These are phyloP conservation scores for Saccharomyces mikatae DNA, from an alignment of 805 yeast species.

Conservation along the genomic window DNA sequence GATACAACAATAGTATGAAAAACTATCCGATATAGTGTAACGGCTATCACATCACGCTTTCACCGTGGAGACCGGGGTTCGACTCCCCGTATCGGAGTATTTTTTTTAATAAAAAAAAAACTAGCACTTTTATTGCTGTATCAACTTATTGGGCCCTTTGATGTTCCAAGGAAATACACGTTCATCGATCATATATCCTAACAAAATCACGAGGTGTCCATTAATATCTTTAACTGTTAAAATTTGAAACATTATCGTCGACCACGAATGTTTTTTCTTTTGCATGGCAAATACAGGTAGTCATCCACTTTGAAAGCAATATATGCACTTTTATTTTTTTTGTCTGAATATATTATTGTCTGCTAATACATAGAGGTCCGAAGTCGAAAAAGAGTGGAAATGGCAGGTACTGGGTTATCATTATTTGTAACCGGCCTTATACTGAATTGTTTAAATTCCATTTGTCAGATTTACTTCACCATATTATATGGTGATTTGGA, in stretches of 20 bases:
- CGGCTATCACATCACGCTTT: constrained; percentile 27
- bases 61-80: constrained; percentile 26
- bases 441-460: constrained; percentile 78
- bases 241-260: neutral
- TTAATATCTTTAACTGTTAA: neutral
- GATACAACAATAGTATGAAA: neutral
- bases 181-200: too few species aligned
- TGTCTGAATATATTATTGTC: neutral
- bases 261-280: neutral
- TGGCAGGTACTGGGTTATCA: constrained; percentile 14
- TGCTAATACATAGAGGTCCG: neutral
- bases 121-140: too few species aligned
- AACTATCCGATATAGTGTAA: constrained; percentile 22
- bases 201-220: neutral
- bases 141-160: too few species aligned
- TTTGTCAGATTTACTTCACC: constrained; percentile 89
- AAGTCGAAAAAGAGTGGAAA: neutral
- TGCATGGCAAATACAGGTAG: neutral
- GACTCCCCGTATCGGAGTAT: constrained; percentile 25
- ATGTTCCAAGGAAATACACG: neutral
- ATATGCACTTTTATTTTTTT: neutral
- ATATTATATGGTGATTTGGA: constrained; percentile 93
- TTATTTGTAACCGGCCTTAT: constrained; percentile 67
- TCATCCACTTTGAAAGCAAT: neutral
- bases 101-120: too few species aligned